Conservation (phyloP, 2,329 filamentous ascomycete genomes). For the Colletotrichum plurivorum region DNA sequence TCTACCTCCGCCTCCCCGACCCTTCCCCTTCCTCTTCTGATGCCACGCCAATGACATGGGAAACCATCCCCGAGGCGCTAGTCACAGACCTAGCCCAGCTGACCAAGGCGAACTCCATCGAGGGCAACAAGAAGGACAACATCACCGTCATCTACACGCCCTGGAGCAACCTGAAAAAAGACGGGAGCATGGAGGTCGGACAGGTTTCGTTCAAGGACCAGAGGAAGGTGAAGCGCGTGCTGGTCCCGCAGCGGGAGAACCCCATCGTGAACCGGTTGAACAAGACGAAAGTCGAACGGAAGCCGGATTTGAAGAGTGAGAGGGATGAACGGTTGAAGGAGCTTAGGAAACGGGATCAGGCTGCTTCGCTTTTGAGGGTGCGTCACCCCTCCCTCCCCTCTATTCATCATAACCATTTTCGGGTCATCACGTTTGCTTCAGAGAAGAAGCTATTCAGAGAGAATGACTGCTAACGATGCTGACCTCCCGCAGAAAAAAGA, state of each 20-base stretch:
- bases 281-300: conserved; percentile 93
- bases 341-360: conserved; percentile 80
- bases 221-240: conserved; percentile 85
- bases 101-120: conserved; percentile 98
- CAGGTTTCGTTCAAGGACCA: conserved; percentile 96
- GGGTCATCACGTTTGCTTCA: neutral
- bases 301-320: conserved; percentile 86
- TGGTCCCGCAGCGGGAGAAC: conserved; percentile 87
- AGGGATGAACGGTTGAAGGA: conserved; percentile 82
- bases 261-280: conserved; percentile 96
- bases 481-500: conserved; percentile 75
- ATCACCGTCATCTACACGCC: conserved; percentile 97
- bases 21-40: conserved; percentile 67
- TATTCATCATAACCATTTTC: too few species aligned
- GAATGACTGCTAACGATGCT: neutral
- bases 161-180: conserved; percentile 96
- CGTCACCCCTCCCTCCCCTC: conserved; percentile 2
- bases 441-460: too few species aligned
- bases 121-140: conserved; percentile 99
- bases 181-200: conserved; percentile 94
- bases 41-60: conserved; percentile 71
- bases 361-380: conserved; percentile 73
- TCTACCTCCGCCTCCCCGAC: conserved; percentile 89
- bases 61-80: conserved; percentile 80
- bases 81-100: conserved; percentile 93